Conservation (phyloP, 768 basidiomycete genomes). For the Mycena venus region DNA sequence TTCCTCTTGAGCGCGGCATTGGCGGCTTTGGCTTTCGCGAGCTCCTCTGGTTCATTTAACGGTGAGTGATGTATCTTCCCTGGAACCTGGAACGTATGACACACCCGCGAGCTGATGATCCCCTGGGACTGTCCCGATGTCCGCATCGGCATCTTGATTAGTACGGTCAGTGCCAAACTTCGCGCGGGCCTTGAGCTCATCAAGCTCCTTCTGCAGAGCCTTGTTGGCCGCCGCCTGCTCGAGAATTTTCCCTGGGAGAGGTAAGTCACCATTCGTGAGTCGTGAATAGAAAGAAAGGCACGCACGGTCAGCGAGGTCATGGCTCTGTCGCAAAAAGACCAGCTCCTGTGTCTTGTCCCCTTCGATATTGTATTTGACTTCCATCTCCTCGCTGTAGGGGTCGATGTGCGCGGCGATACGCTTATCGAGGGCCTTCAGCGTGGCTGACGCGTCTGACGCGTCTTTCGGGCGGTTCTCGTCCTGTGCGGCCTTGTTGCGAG, state of each 20-base stretch:
- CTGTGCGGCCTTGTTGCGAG: background rate
- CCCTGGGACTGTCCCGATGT: background rate
- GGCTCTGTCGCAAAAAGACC: background rate
- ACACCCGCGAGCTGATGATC: background rate
- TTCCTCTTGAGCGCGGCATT: background rate
- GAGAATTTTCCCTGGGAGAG: background rate
- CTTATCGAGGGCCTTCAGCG: background rate
- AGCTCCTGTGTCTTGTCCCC: background rate
- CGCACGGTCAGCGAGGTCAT: background rate
- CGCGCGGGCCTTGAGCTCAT: background rate
- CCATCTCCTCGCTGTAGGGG: slow-evolving; percentile 1
- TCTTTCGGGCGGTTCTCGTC: background rate
- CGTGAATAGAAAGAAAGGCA: background rate
- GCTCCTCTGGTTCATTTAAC: background rate
- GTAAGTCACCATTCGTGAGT: background rate
- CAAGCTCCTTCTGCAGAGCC: background rate
- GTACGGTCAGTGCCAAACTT: background rate
- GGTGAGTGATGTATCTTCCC: background rate
- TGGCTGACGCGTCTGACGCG: background rate
- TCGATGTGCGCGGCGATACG: background rate
- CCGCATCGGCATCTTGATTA: background rate
- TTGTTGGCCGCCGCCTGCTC: background rate
- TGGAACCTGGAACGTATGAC: too few species aligned
- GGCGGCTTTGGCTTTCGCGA: background rate
- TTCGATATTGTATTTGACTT: background rate